These are phyloP conservation scores for Helianthus tuberosus DNA, from an alignment of 129 eudicot species.

Conservation along the genomic window DNA sequence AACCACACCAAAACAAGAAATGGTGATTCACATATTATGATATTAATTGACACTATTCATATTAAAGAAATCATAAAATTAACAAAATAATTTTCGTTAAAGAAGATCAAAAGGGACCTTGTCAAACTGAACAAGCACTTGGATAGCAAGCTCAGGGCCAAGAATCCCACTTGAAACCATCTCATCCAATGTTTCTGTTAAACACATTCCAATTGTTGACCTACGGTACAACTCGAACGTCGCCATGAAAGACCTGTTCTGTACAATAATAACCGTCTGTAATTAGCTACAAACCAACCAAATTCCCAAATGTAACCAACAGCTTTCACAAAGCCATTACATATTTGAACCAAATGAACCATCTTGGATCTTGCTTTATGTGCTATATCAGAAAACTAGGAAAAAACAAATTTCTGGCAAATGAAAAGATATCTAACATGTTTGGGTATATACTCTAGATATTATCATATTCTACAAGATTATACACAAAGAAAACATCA, in stretches of 20 bases:
- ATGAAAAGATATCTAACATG: neutral
- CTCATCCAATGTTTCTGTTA: constrained; percentile 95
- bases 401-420: neutral
- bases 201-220: constrained; percentile 96
- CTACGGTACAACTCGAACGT: constrained; percentile 91
- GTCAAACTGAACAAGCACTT: constrained; percentile 96
- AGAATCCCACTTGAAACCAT: constrained; percentile 78
- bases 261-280: neutral
- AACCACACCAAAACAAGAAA: constrained; percentile 33
- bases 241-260: constrained; percentile 57
- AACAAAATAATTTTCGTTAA: constrained; percentile 3
- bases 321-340: neutral
- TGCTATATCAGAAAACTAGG: neutral
- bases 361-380: constrained; percentile 1
- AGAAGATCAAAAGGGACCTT: constrained; percentile 52
- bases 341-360: constrained; percentile 2
- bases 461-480: neutral
- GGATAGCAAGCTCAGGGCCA: constrained; percentile 88
- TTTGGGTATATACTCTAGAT: neutral
- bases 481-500: neutral
- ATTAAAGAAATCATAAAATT: neutral
- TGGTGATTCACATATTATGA: constrained; percentile 5
- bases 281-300: neutral
- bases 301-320: neutral
- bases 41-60: constrained; percentile 3